Conservation (phyloP, 495 filamentous ascomycete genomes). For the Talaromyces ruber region DNA sequence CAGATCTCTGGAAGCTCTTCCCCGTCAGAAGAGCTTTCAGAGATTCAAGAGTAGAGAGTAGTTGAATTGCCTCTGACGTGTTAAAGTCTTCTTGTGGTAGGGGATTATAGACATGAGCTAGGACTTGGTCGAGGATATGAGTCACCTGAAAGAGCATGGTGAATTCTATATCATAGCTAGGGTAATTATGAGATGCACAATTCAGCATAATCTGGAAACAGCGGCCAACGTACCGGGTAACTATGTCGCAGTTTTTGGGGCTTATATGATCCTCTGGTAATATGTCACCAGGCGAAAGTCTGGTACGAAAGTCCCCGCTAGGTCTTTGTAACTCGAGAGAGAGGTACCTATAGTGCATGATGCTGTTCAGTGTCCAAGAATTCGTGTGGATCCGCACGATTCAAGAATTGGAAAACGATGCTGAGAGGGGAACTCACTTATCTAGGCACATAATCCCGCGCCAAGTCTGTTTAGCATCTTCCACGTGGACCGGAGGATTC, state of each 20-base stretch:
- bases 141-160: neutral
- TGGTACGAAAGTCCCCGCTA: neutral
- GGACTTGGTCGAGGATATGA: neutral
- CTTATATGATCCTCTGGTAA: neutral
- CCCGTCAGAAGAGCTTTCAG: neutral
- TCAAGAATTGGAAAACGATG: neutral
- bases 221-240: neutral
- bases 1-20: neutral
- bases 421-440: neutral
- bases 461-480: neutral
- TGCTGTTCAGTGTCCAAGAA: neutral
- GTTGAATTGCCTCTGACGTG: neutral
- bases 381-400: neutral
- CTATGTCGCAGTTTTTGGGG: neutral
- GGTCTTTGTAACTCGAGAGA: neutral
- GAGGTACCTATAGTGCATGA: neutral
- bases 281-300: neutral
- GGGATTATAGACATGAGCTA: neutral
- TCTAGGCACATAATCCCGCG: neutral
- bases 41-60: neutral
- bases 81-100: neutral
- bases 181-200: neutral
- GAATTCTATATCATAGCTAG: neutral
- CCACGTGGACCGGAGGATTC: neutral
- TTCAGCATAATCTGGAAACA: neutral